A percentile compares a stretch with the other conserved stretches of the same genome.
Evolutionary conservation across 2,329 filamentous ascomycete species (phyloP).

Genomic region (Monosporascus sp.): DNA sequence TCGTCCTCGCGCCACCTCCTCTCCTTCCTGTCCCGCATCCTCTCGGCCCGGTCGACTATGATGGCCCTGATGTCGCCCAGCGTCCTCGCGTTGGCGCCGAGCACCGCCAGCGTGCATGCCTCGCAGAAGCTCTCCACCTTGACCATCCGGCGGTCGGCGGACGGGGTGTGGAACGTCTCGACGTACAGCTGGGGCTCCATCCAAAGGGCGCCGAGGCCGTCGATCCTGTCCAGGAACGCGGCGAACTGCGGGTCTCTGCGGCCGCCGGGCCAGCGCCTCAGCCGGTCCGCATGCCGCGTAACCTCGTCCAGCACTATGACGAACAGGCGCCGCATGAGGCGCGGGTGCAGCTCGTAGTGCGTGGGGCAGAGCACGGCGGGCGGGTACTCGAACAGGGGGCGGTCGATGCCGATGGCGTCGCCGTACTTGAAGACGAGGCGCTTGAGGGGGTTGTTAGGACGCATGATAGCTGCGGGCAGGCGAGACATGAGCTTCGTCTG

Average conservation of each 20-base stretch:
- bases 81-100: conserved; percentile 38
- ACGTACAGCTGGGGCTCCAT: conserved; percentile 31
- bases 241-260: conserved; percentile 11
- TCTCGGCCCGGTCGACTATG: conserved; percentile 33
- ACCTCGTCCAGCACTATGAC: conserved; percentile 36
- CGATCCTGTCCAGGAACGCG: conserved; percentile 27
- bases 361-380: conserved; percentile 34
- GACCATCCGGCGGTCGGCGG: conserved; percentile 23
- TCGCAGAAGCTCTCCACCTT: conserved; percentile 38
- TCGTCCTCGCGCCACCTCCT: neutral
- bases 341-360: conserved; percentile 37
- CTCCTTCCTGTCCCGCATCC: conserved; percentile 4
- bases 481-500: conserved; percentile 20
- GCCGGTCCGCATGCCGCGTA: conserved; percentile 23
- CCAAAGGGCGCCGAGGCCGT: conserved; percentile 33
- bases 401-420: conserved; percentile 20
- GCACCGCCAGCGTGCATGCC: conserved; percentile 45
- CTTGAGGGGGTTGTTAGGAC: conserved; percentile 23
- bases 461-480: conserved; percentile 21
- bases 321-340: conserved; percentile 40
- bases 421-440: conserved; percentile 28
- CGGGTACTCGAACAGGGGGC: conserved; percentile 18
- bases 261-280: conserved; percentile 19
- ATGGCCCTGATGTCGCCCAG: conserved; percentile 42
- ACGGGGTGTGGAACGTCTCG: conserved; percentile 25